Evolutionary conservation across 2,329 filamentous ascomycete species (phyloP).

Genomic region (Pseudopyrenochaeta lycopersici): DNA sequence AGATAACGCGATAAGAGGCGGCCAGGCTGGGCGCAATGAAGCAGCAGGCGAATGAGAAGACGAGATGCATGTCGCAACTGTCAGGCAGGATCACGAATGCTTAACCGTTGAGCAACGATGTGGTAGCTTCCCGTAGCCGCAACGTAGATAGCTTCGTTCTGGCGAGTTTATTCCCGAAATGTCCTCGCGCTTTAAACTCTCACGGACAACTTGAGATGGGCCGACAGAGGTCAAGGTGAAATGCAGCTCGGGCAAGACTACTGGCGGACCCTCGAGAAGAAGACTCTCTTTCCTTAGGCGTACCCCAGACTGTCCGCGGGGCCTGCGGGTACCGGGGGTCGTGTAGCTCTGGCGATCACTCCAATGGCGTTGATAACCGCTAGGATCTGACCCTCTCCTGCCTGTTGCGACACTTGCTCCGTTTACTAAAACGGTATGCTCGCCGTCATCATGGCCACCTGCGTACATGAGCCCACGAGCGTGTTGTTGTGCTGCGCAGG

Average conservation of each 20-base stretch:
- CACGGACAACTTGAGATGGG: no score
- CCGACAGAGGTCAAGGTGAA: no score
- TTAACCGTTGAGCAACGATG: conserved; percentile 1
- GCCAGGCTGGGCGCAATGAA: conserved; percentile 9
- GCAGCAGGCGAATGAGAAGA: conserved; percentile 7
- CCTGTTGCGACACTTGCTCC: conserved; percentile 17
- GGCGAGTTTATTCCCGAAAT: conserved; percentile 1
- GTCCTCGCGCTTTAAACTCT: background rate
- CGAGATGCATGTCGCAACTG: conserved; percentile 2
- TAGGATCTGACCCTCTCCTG: conserved; percentile 7
- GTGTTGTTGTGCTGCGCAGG: conserved; percentile 1
- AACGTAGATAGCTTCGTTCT: background rate
- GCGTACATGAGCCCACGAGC: background rate
- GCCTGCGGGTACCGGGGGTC: conserved; percentile 5
- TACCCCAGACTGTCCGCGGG: conserved; percentile 5
- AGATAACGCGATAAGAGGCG: conserved; percentile 37
- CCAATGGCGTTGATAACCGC: background rate
- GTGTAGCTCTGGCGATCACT: conserved; percentile 15
- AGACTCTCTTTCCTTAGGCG: background rate
- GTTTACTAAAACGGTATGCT: conserved; percentile 1
- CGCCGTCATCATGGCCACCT: background rate
- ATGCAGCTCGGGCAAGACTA: no score
- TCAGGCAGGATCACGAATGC: background rate
- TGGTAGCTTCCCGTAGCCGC: background rate
- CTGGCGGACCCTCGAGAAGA: conserved; percentile 5